Conservation (phyloP, 371 early-diverging fungal genomes). For the Mucor ambiguus region DNA sequence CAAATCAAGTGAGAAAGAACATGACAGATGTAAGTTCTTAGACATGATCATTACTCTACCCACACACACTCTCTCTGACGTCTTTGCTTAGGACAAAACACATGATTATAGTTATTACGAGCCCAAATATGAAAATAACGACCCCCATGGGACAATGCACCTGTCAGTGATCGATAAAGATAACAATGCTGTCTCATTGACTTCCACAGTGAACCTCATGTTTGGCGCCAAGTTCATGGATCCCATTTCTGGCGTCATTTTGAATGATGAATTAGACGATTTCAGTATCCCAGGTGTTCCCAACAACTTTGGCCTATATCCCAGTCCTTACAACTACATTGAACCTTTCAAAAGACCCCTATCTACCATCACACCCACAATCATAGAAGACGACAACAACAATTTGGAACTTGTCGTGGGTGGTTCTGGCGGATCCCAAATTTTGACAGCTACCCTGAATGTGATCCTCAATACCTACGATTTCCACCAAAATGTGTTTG, state of each 20-base stretch:
- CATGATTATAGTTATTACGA: slow-evolving; percentile 69
- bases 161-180: slow-evolving; percentile 87
- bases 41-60: too few species aligned
- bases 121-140: slow-evolving; percentile 73
- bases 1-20: slow-evolving; percentile 65
- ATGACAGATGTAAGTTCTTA: slow-evolving; percentile 67
- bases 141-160: slow-evolving; percentile 97
- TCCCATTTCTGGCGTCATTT: slow-evolving; percentile 91
- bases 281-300: slow-evolving; percentile 89
- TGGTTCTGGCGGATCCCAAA: slow-evolving; percentile 94
- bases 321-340: slow-evolving; percentile 83
- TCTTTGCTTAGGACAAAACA: slow-evolving; percentile 33
- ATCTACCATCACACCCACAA: slow-evolving; percentile 88
- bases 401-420: slow-evolving; percentile 81
- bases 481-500: slow-evolving; percentile 63
- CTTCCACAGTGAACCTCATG: slow-evolving; percentile 95
- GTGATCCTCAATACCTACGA: slow-evolving; percentile 80
- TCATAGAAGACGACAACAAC: slow-evolving; percentile 74
- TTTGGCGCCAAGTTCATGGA: slow-evolving; percentile 97
- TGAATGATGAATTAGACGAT: slow-evolving; percentile 99
- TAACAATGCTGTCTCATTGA: slow-evolving; percentile 84
- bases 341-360: slow-evolving; percentile 91
- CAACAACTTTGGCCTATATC: slow-evolving; percentile 85
- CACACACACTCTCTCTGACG: too few species aligned
- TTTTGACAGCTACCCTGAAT: slow-evolving; percentile 84